A percentile compares a stretch with the other conserved stretches of the same genome.
Conservation (phyloP, 139 green algal genomes). For the Coelastrella sp. region DNA sequence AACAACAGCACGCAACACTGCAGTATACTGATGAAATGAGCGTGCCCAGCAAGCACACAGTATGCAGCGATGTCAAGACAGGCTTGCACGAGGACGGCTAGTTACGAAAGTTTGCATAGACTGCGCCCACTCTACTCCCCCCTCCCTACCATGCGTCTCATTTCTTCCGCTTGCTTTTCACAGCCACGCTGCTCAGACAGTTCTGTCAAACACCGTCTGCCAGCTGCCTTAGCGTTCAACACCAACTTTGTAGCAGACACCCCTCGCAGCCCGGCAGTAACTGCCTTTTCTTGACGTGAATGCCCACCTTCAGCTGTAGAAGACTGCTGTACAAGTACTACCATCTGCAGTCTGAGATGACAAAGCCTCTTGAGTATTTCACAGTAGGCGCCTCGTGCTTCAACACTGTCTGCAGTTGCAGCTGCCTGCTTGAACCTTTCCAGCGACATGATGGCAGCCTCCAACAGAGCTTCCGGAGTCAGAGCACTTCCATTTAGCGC, state of each 20-base stretch:
- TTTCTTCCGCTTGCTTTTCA: slow-evolving; percentile 17
- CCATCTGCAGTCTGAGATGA: slow-evolving; percentile 40
- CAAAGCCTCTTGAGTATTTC: slow-evolving; percentile 39
- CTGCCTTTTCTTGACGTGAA: slow-evolving; percentile 52
- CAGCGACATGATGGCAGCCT: slow-evolving; percentile 20
- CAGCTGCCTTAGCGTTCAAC: slow-evolving; percentile 18
- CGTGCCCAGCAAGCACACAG: too few species aligned
- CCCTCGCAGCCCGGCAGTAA: background rate
- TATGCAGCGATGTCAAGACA: background rate
- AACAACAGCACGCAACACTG: too few species aligned
- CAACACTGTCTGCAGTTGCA: background rate
- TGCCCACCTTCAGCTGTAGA: slow-evolving; percentile 77
- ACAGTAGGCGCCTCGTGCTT: background rate
- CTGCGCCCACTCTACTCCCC: background rate
- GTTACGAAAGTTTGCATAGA: too few species aligned
- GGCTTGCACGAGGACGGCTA: background rate
- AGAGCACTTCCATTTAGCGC: slow-evolving; percentile 4
- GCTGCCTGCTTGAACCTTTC: slow-evolving; percentile 19
- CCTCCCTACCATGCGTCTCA: background rate
- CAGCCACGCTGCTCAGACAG: slow-evolving; percentile 8
- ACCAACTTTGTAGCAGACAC: slow-evolving; percentile 5
- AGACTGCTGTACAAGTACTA: slow-evolving; percentile 76
- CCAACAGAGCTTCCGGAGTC: background rate
- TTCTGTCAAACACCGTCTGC: background rate
- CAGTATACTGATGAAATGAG: too few species aligned